A percentile compares a stretch with the other conserved stretches of the same genome.
Evolutionary conservation across 257 asterid species (phyloP).

Genomic region (Cinchona pubescens): DNA sequence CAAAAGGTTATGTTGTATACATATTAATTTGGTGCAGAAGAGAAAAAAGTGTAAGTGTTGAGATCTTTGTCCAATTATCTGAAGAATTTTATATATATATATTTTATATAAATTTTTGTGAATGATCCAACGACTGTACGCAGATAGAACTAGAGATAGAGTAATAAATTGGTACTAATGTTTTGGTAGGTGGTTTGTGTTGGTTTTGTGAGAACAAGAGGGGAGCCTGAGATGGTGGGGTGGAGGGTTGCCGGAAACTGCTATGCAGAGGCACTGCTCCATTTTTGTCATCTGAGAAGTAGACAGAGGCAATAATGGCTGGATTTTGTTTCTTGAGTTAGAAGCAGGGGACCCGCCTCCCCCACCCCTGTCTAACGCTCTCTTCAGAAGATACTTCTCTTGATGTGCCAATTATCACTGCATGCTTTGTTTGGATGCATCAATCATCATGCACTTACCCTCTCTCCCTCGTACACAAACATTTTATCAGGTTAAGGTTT

Average conservation of each 20-base stretch:
- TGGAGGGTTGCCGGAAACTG: slow-evolving; percentile 32
- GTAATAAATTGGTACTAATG: background rate
- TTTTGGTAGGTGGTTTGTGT: background rate
- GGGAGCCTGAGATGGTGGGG: slow-evolving; percentile 3
- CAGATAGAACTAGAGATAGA: background rate
- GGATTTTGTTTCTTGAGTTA: slow-evolving; percentile 57
- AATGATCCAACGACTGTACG: too few species aligned
- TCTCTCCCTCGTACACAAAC: background rate
- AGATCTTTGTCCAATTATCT: too few species aligned
- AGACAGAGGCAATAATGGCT: slow-evolving; percentile 60
- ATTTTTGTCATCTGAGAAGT: slow-evolving; percentile 49
- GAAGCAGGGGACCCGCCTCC: slow-evolving; percentile 33
- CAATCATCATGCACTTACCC: background rate
- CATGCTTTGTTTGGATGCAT: slow-evolving; percentile 34
- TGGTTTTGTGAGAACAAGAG: slow-evolving; percentile 6
- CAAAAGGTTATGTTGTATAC: background rate
- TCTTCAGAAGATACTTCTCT: slow-evolving; percentile 22
- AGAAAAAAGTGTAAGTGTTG: too few species aligned
- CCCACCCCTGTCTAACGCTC: slow-evolving; percentile 5
- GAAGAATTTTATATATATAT: too few species aligned
- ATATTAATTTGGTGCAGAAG: too few species aligned
- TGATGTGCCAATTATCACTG: slow-evolving; percentile 44
- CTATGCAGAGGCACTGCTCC: slow-evolving; percentile 52
- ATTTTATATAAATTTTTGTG: too few species aligned
- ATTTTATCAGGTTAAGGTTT: slow-evolving; percentile 12